Conservation (phyloP, 163 green algal species). For the Smithsoniella earleae region DNA sequence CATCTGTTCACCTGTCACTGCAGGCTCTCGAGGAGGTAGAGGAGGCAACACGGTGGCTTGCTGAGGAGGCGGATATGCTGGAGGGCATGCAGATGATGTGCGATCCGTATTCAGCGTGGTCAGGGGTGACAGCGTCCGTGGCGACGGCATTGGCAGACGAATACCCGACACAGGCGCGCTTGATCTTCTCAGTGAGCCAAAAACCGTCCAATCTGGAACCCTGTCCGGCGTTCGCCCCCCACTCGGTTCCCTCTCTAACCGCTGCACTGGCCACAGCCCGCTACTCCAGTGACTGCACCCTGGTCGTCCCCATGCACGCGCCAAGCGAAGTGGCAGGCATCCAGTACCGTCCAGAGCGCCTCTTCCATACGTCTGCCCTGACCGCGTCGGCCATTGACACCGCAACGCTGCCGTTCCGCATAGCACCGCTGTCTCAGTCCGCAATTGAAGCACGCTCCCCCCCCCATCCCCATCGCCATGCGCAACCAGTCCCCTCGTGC, state of each 20-base stretch:
- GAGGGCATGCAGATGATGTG: constrained; percentile 20
- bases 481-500: background rate
- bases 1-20: no score
- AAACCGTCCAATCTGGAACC: no score
- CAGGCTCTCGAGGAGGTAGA: constrained; percentile 10
- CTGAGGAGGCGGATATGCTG: background rate
- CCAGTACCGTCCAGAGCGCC: background rate
- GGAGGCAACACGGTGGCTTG: background rate
- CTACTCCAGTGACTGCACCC: background rate
- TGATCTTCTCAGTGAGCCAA: background rate
- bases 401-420: background rate
- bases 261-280: background rate
- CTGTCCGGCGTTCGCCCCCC: background rate
- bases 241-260: background rate
- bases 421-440: background rate
- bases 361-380: background rate
- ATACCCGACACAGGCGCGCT: background rate
- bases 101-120: background rate
- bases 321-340: background rate
- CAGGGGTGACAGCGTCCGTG: background rate
- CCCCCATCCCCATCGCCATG: no score
- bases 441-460: no score
- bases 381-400: background rate
- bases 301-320: background rate
- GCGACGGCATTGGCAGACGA: background rate